Percentiles rank a stretch among this genome's conserved stretches.
These are phyloP conservation scores for Lyophyllum atratum DNA, from an alignment of 768 basidiomycete species.

Conservation along the genomic window DNA sequence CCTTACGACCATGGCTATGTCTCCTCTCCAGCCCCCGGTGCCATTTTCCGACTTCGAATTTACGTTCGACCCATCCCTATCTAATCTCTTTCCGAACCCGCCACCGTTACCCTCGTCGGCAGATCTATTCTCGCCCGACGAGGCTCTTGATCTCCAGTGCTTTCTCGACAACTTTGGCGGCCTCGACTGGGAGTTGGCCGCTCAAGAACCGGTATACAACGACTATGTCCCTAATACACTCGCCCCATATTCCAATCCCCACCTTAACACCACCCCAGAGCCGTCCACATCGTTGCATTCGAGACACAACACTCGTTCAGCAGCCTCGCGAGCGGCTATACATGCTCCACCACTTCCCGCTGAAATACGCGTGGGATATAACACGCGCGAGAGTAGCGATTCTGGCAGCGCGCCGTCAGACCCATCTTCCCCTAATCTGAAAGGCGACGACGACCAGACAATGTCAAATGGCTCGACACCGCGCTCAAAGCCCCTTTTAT, in stretches of 20 bases:
- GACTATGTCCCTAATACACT: slow-evolving; percentile 27
- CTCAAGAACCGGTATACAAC: slow-evolving; percentile 30
- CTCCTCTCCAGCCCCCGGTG: slow-evolving; percentile 49
- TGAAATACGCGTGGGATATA: slow-evolving; percentile 20
- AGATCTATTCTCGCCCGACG: slow-evolving; percentile 76
- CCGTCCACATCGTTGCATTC: slow-evolving; percentile 39
- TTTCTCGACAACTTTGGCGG: slow-evolving; percentile 82
- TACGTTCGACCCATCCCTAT: slow-evolving; percentile 63
- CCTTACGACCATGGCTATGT: slow-evolving; percentile 27
- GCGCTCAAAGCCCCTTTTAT: slow-evolving; percentile 66
- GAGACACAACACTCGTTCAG: slow-evolving; percentile 28
- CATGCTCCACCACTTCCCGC: slow-evolving; percentile 21
- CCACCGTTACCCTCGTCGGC: slow-evolving; percentile 69
- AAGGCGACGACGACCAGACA: slow-evolving; percentile 4
- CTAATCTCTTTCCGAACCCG: slow-evolving; percentile 60
- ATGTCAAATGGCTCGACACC: slow-evolving; percentile 18
- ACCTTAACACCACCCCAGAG: slow-evolving; percentile 44
- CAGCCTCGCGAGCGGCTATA: slow-evolving; percentile 25
- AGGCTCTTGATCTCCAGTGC: slow-evolving; percentile 77
- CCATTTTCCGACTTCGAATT: slow-evolving; percentile 74
- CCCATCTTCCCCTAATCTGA: slow-evolving; percentile 24
- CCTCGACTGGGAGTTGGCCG: slow-evolving; percentile 57
- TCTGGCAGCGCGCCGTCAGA: slow-evolving; percentile 30
- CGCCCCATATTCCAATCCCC: slow-evolving; percentile 50
- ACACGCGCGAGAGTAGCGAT: slow-evolving; percentile 22